Conservation (phyloP, 129 eudicot genomes). For the Centaurea solstitialis region DNA sequence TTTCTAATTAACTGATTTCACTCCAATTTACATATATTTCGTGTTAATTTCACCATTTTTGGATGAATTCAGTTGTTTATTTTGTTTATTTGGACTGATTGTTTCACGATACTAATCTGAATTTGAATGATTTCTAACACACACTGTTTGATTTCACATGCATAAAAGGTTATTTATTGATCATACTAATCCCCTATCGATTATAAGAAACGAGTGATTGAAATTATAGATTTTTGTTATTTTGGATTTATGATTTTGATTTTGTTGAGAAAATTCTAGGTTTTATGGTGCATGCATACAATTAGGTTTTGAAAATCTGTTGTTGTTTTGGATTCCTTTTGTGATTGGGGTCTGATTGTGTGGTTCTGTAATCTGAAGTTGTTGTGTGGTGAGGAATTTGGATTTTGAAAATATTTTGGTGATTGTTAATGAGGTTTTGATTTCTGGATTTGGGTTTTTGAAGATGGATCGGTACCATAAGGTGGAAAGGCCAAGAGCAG, state of each 20-base stretch:
- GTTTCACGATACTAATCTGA: neutral
- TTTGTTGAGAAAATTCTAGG: neutral
- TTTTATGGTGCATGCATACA: neutral
- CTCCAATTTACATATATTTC: neutral
- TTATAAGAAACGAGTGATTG: neutral
- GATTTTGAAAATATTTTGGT: neutral
- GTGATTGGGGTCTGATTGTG: neutral
- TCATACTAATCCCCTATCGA: slow-evolving; percentile 3
- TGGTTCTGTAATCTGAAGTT: neutral
- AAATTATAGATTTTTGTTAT: neutral
- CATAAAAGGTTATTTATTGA: neutral
- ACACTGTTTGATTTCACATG: neutral
- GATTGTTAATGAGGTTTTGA: neutral
- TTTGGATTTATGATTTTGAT: neutral
- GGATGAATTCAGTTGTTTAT: neutral
- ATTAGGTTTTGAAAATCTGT: neutral
- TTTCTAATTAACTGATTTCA: neutral
- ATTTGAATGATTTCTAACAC: neutral
- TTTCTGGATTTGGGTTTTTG: slow-evolving; percentile 23
- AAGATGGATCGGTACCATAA: slow-evolving; percentile 89
- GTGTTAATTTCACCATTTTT: neutral
- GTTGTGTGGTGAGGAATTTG: neutral
- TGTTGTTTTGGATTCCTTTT: neutral
- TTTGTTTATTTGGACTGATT: neutral
- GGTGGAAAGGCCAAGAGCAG: slow-evolving; percentile 85